These are phyloP conservation scores for Penicillium sp. DNA, from an alignment of 2,329 filamentous ascomycete species.

Conservation along the genomic window DNA sequence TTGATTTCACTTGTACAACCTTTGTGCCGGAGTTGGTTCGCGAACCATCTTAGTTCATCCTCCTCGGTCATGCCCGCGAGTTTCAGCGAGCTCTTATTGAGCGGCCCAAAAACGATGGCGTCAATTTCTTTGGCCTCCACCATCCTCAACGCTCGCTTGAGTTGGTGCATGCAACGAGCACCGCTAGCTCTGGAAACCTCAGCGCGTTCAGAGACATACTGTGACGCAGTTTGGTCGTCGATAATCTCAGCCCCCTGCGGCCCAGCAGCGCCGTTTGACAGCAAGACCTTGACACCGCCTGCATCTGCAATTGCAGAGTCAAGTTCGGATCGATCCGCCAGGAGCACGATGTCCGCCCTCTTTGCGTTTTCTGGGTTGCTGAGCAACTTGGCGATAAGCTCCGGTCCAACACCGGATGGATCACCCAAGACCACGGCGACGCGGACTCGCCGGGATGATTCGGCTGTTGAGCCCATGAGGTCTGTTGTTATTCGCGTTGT, in stretches of 20 bases:
- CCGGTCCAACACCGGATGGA: conserved; percentile 29
- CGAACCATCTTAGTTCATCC: conserved; percentile 34
- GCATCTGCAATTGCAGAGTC: conserved; percentile 21
- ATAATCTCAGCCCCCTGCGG: conserved; percentile 23
- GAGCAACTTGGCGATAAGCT: conserved; percentile 30
- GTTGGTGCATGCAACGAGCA: conserved; percentile 24
- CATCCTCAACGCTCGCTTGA: conserved; percentile 25
- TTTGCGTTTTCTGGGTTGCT: conserved; percentile 23
- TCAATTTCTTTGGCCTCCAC: conserved; percentile 25
- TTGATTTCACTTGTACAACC: conserved; percentile 33
- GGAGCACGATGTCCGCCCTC: conserved; percentile 26
- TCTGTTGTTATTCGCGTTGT: no score
- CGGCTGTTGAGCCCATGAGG: no score
- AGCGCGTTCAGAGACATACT: conserved; percentile 11
- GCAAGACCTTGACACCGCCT: conserved; percentile 15
- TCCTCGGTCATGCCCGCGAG: conserved; percentile 32
- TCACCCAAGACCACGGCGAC: conserved; percentile 32
- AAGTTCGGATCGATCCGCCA: conserved; percentile 27
- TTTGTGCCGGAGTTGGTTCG: conserved; percentile 26
- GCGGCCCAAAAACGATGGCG: conserved; percentile 30
- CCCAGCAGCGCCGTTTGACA: conserved; percentile 1
- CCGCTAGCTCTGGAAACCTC: conserved; percentile 25
- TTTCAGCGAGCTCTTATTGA: conserved; percentile 33
- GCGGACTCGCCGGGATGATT: conserved; percentile 17
- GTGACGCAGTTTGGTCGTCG: conserved; percentile 22